phyloP scores from a whole-genome alignment of 179 eudicot species.

The Drosera spatulata region DNA sequence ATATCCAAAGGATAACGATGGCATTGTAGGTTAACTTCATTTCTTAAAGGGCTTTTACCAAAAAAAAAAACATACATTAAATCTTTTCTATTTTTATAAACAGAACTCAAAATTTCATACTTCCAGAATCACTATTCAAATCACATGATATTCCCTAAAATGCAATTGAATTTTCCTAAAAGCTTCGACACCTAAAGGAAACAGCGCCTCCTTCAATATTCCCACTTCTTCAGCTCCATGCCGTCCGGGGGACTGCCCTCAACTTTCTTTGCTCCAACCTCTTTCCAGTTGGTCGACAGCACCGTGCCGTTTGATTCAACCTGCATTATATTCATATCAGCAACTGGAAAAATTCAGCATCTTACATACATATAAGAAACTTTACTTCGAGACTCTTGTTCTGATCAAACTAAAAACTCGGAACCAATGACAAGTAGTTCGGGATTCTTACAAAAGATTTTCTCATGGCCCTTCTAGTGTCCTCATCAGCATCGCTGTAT shows the following conservation, averaged over 20 bases:
- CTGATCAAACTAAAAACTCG: not conserved
- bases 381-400: not conserved
- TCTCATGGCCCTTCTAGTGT: conserved; percentile 86
- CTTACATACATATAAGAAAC: not conserved
- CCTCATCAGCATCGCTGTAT: conserved; percentile 85
- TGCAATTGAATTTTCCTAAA: no score
- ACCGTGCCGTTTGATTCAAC: conserved; percentile 95
- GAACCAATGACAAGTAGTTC: not conserved
- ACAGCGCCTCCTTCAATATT: conserved; percentile 40
- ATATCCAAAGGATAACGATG: no score
- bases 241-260: conserved; percentile 96
- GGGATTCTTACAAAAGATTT: conserved; percentile 78
- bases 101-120: no score
- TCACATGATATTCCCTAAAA: no score
- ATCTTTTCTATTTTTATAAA: no score
- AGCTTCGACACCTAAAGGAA: no score
- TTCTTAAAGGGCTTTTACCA: no score
- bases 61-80: no score
- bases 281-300: conserved; percentile 96
- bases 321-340: conserved; percentile 16
- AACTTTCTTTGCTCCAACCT: conserved; percentile 83
- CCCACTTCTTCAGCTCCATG: conserved; percentile 98
- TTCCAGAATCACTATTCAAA: no score
- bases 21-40: no score
- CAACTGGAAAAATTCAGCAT: not conserved